phyloP scores from a whole-genome alignment of 2,329 filamentous ascomycete species.

The Dactylellina cionopaga region DNA sequence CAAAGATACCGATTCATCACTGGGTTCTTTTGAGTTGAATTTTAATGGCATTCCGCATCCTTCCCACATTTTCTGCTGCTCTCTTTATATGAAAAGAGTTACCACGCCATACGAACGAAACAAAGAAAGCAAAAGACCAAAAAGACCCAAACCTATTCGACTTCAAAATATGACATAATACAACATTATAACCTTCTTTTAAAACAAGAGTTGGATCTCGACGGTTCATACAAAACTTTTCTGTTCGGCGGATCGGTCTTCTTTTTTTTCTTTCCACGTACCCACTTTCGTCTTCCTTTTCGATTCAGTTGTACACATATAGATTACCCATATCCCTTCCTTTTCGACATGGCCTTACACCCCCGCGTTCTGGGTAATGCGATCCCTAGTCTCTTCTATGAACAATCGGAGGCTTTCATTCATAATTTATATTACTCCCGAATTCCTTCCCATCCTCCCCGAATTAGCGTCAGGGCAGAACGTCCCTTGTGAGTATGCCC shows the following conservation, averaged over 20 bases:
- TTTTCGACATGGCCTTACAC: not conserved
- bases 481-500: no score
- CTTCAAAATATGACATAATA: conserved; percentile 49
- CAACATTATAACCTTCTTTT: conserved; percentile 50
- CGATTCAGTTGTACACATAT: no score
- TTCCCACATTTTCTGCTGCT: not conserved
- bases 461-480: no score
- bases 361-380: no score
- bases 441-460: no score
- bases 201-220: conserved; percentile 53
- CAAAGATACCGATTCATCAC: conserved; percentile 30
- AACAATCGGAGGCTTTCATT: no score
- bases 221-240: conserved; percentile 43
- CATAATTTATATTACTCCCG: no score
- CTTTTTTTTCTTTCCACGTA: conserved; percentile 14
- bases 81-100: conserved; percentile 39
- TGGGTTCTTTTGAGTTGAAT: conserved; percentile 11
- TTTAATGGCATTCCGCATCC: conserved; percentile 7
- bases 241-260: conserved; percentile 45
- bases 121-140: conserved; percentile 10
- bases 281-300: conserved; percentile 25
- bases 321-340: not conserved
- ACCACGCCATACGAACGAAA: conserved; percentile 46
- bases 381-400: not conserved
- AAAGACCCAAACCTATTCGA: conserved; percentile 43